These are phyloP conservation scores for Saccharomycopsis fermentans DNA, from an alignment of 805 yeast genomes.

Conservation along the genomic window DNA sequence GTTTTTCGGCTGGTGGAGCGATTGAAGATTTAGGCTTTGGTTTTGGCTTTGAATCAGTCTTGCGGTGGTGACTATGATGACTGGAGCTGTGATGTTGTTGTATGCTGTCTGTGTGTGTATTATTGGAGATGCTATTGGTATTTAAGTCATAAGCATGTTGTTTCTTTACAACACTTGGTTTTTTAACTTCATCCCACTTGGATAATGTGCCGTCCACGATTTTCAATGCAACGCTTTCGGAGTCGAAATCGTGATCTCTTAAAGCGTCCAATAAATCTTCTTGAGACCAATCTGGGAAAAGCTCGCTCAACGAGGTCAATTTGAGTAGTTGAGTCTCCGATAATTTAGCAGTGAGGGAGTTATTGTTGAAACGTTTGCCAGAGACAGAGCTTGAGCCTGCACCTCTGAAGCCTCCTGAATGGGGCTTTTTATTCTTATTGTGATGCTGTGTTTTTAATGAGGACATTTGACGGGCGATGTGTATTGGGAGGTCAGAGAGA, in stretches of 20 bases:
- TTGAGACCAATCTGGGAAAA: slow-evolving; percentile 90
- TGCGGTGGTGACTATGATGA: neutral
- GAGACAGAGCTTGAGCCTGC: slow-evolving; percentile 20
- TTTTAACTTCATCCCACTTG: slow-evolving; percentile 91
- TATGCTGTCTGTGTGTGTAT: slow-evolving; percentile 17
- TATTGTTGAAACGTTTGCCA: slow-evolving; percentile 1
- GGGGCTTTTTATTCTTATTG: neutral
- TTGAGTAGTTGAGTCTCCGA: slow-evolving; percentile 29
- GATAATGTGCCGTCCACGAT: slow-evolving; percentile 84
- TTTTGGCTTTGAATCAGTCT: slow-evolving; percentile 13
- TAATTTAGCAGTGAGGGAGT: slow-evolving; percentile 19
- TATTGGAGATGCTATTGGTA: slow-evolving; percentile 14
- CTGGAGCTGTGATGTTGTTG: neutral
- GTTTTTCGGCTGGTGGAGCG: neutral
- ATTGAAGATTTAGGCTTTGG: slow-evolving; percentile 8
- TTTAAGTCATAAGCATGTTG: slow-evolving; percentile 16
- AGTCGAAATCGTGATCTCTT: slow-evolving; percentile 58
- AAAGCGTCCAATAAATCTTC: slow-evolving; percentile 75
- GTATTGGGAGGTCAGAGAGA: too few species aligned
- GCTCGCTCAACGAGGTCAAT: slow-evolving; percentile 56
- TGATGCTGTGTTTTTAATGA: slow-evolving; percentile 1
- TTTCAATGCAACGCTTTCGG: slow-evolving; percentile 74
- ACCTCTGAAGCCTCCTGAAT: slow-evolving; percentile 30
- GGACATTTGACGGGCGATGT: neutral
- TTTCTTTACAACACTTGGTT: slow-evolving; percentile 47